A percentile compares a stretch with the other conserved stretches of the same genome.
Evolutionary conservation across 805 yeast species (phyloP).

Genomic region (Aciculoconidium aculeatum): DNA sequence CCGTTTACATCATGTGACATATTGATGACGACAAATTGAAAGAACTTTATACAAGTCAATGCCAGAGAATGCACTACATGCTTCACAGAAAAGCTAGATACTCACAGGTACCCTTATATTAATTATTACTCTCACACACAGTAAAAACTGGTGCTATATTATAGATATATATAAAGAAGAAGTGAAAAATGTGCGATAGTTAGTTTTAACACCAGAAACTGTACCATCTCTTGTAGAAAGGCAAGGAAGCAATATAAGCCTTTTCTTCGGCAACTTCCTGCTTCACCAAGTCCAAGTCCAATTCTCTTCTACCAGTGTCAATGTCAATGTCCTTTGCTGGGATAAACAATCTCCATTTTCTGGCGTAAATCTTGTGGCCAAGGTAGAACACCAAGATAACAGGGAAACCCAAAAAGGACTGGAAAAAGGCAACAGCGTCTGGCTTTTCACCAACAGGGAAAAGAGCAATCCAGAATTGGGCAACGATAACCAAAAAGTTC

Average conservation of each 20-base stretch:
- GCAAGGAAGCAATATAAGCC: constrained; percentile 41
- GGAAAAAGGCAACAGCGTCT: constrained; percentile 35
- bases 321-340: constrained; percentile 49
- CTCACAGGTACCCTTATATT: too few species aligned
- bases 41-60: too few species aligned
- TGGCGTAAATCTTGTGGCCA: constrained; percentile 43
- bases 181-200: too few species aligned
- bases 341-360: constrained; percentile 39
- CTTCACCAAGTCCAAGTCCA: constrained; percentile 49
- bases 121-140: too few species aligned
- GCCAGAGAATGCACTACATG: too few species aligned
- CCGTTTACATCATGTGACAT: too few species aligned
- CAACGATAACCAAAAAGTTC: constrained; percentile 32
- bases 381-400: constrained; percentile 37
- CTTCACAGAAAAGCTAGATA: too few species aligned
- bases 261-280: constrained; percentile 57
- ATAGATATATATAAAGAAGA: too few species aligned
- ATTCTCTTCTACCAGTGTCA: constrained; percentile 58
- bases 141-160: too few species aligned
- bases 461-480: constrained; percentile 39
- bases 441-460: constrained; percentile 33
- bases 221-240: constrained; percentile 45
- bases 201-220: constrained; percentile 56
- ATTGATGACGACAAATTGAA: too few species aligned
- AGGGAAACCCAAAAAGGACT: constrained; percentile 42